phyloP scores from a whole-genome alignment of 345 rosid genomes.

The Citrus medica region DNA sequence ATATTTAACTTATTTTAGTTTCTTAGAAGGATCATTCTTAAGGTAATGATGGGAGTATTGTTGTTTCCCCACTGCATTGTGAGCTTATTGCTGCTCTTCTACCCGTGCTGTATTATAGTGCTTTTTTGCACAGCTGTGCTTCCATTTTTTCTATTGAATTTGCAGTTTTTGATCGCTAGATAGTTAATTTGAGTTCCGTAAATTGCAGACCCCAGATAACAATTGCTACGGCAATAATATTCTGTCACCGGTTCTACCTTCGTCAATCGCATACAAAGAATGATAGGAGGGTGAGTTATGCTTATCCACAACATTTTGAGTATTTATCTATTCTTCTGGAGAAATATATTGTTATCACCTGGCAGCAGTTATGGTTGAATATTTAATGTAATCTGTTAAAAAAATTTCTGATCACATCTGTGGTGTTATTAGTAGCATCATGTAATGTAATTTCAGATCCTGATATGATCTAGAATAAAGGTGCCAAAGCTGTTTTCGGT shows the following conservation, averaged over 20 bases:
- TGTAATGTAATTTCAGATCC: neutral
- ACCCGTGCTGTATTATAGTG: neutral
- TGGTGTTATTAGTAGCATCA: neutral
- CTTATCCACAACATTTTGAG: neutral
- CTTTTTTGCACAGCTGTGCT: neutral
- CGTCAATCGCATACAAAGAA: constrained; percentile 62
- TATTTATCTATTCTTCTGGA: neutral
- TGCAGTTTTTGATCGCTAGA: neutral
- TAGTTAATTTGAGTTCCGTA: neutral
- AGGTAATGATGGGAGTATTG: neutral
- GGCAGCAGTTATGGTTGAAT: neutral
- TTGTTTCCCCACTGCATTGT: neutral
- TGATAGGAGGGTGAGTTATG: constrained; percentile 51
- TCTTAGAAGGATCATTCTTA: neutral
- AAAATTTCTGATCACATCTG: neutral
- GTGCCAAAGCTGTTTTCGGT: neutral
- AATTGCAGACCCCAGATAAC: constrained; percentile 61
- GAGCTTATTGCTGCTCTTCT: neutral
- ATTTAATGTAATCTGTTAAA: neutral
- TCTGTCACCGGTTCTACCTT: constrained; percentile 60
- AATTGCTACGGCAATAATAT: constrained; percentile 66
- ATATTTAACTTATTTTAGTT: neutral
- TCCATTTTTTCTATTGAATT: neutral
- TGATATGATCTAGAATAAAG: neutral
- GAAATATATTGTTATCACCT: neutral